These are phyloP conservation scores for Monosporozyma servazzii DNA, from an alignment of 805 yeast genomes.

Conservation along the genomic window DNA sequence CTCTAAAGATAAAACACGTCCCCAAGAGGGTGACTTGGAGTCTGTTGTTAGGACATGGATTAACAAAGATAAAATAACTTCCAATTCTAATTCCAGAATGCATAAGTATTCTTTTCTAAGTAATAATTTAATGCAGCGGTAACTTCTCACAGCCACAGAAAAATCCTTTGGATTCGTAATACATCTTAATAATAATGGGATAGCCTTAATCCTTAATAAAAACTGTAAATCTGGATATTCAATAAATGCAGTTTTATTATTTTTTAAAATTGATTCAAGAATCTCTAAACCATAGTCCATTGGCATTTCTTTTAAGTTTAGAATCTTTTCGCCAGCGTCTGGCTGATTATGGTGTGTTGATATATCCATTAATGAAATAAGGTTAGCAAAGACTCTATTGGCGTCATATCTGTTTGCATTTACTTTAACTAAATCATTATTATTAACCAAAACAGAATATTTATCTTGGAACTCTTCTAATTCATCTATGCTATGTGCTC, in stretches of 20 bases:
- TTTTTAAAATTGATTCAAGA: conserved; percentile 65
- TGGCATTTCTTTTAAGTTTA: conserved; percentile 44
- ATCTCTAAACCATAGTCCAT: conserved; percentile 72
- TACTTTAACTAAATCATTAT: conserved; percentile 35
- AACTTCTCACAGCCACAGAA: conserved; percentile 62
- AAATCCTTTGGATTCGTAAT: conserved; percentile 48
- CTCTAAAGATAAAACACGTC: conserved; percentile 63
- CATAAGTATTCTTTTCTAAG: conserved; percentile 49
- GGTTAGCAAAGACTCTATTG: conserved; percentile 56
- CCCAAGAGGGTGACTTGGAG: conserved; percentile 57
- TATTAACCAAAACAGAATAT: conserved; percentile 38
- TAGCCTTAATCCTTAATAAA: conserved; percentile 55
- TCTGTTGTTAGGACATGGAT: conserved; percentile 62
- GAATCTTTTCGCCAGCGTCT: conserved; percentile 1
- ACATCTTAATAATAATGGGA: conserved; percentile 66
- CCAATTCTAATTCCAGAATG: conserved; percentile 65
- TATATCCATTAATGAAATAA: conserved; percentile 43
- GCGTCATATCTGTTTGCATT: conserved; percentile 58
- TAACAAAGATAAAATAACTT: conserved; percentile 65
- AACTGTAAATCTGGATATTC: conserved; percentile 55
- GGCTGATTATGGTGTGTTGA: conserved; percentile 3
- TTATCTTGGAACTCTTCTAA: conserved; percentile 18
- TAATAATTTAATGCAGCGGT: conserved; percentile 58
- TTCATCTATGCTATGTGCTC: conserved; percentile 6
- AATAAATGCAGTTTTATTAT: conserved; percentile 49